Conservation (phyloP, 2,329 filamentous ascomycete genomes). For the Leptoxyphium fumago region DNA sequence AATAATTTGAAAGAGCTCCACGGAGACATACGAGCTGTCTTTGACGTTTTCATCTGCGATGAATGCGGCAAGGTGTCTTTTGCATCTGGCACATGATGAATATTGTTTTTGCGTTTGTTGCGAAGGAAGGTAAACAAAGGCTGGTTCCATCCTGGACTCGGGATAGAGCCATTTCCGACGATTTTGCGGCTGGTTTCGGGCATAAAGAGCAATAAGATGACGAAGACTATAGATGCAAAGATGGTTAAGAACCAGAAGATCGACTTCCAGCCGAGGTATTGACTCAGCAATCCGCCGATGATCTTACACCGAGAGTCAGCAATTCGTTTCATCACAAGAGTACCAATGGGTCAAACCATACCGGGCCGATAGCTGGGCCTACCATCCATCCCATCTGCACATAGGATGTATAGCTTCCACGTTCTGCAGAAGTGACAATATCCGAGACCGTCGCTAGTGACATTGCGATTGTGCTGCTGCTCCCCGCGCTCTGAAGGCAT, state of each 20-base stretch:
- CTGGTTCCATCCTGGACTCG: constrained; percentile 16
- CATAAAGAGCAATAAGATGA: constrained; percentile 17
- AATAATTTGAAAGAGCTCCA: background rate
- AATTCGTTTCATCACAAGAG: background rate
- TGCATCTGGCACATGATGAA: background rate
- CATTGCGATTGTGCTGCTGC: constrained; percentile 25
- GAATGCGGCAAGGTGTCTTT: background rate
- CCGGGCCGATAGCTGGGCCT: constrained; percentile 13
- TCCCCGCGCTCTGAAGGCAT: constrained; percentile 23
- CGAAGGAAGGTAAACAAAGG: constrained; percentile 15
- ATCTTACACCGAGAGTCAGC: constrained; percentile 1
- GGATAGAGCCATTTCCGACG: constrained; percentile 24
- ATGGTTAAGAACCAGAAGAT: constrained; percentile 31
- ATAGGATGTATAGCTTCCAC: constrained; percentile 14
- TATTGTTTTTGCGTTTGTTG: constrained; percentile 7
- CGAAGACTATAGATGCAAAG: constrained; percentile 20
- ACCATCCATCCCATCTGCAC: constrained; percentile 16
- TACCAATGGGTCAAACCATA: background rate
- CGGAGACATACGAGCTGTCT: constrained; percentile 6
- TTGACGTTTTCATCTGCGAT: constrained; percentile 6
- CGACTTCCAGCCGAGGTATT: constrained; percentile 22
- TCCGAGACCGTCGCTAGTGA: constrained; percentile 22
- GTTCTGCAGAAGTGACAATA: constrained; percentile 20
- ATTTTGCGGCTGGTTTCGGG: constrained; percentile 28
- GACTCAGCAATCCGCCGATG: constrained; percentile 18